A percentile compares a stretch with the other conserved stretches of the same genome.
Conservation (phyloP, 2,329 filamentous ascomycete genomes). For the Phaeosphaeriaceae sp. region DNA sequence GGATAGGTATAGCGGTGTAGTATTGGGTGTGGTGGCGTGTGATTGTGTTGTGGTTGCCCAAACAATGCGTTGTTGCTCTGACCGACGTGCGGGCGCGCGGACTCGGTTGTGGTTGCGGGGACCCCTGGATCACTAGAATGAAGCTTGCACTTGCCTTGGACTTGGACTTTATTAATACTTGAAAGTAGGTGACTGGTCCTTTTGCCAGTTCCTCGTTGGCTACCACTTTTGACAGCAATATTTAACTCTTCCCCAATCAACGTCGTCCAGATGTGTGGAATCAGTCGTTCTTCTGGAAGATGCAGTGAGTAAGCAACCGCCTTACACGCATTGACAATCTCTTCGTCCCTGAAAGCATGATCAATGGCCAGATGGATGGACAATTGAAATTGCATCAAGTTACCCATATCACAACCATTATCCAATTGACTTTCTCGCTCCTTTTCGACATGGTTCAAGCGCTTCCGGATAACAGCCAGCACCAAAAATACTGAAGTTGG, state of each 20-base stretch:
- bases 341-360: slow-evolving; percentile 26
- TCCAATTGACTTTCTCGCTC: slow-evolving; percentile 67
- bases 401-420: slow-evolving; percentile 58
- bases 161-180: too few relatives aligned
- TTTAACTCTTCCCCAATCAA: slow-evolving; percentile 12
- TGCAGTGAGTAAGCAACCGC: not conserved
- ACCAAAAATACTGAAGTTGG: slow-evolving; percentile 71
- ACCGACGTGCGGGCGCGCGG: slow-evolving; percentile 25
- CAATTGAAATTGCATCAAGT: too few relatives aligned
- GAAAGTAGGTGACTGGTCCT: not conserved
- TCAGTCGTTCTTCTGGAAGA: too few relatives aligned
- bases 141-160: slow-evolving; percentile 12
- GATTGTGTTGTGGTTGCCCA: slow-evolving; percentile 32
- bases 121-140: slow-evolving; percentile 22
- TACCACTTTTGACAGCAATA: slow-evolving; percentile 3
- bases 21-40: slow-evolving; percentile 16
- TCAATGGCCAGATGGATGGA: slow-evolving; percentile 27
- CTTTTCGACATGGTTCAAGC: slow-evolving; percentile 64
- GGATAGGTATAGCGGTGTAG: too few relatives aligned
- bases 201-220: slow-evolving; percentile 18
- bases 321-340: not conserved
- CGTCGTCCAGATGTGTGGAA: slow-evolving; percentile 10
- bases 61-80: slow-evolving; percentile 31
- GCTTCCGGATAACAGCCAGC: too few relatives aligned
- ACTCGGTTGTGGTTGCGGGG: slow-evolving; percentile 37